These are phyloP conservation scores for Lathyrus oleraceus DNA, from an alignment of 306 rosid species.

Conservation along the genomic window DNA sequence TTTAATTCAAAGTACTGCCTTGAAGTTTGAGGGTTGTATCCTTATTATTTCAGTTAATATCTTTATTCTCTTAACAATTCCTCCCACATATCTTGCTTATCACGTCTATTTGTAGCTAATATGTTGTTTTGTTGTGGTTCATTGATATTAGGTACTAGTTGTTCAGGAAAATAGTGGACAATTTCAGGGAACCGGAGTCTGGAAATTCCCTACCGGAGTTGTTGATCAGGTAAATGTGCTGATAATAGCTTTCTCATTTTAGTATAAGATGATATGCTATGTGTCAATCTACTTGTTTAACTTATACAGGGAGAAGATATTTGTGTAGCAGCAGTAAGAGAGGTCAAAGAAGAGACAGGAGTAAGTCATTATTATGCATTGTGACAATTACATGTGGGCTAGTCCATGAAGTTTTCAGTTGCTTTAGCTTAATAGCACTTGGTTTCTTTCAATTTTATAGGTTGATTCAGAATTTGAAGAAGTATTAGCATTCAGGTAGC, in stretches of 20 bases:
- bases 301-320: conserved; percentile 80
- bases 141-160: conserved; percentile 59
- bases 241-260: conserved; percentile 10
- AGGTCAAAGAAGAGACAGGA: conserved; percentile 93
- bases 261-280: conserved; percentile 6
- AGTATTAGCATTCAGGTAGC: conserved; percentile 79
- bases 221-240: conserved; percentile 64
- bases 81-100: not conserved
- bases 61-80: no score
- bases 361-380: conserved; percentile 47
- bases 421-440: conserved; percentile 21
- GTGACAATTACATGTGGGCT: conserved; percentile 11
- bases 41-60: no score
- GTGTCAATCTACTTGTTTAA: conserved; percentile 29
- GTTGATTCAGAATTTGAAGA: conserved; percentile 76
- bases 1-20: conserved; percentile 16
- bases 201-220: conserved; percentile 91
- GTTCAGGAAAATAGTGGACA: conserved; percentile 79
- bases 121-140: conserved; percentile 4
- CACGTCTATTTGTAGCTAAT: not conserved
- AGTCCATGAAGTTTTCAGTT: conserved; percentile 3
- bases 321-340: conserved; percentile 71
- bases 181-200: conserved; percentile 56
- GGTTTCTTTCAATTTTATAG: conserved; percentile 53
- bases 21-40: conserved; percentile 11